Conservation (phyloP, 345 rosid genomes). For the Raphanus sativus region DNA sequence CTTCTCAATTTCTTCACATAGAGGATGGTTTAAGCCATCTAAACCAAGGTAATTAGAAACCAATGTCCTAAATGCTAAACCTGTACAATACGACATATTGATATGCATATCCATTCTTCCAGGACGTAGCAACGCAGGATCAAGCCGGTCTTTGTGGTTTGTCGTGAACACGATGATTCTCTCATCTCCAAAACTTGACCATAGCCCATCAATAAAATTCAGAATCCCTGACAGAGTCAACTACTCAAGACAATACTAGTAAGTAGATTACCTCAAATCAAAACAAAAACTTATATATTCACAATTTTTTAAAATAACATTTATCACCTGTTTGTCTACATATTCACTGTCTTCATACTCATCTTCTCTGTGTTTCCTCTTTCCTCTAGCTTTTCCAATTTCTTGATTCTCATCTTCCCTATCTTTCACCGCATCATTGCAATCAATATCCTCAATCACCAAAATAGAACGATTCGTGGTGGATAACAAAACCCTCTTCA, state of each 20-base stretch:
- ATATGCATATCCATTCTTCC: conserved; percentile 53
- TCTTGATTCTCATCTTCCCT: conserved; percentile 20
- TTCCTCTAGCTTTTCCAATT: background rate
- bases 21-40: conserved; percentile 30
- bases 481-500: conserved; percentile 45
- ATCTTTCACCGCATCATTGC: conserved; percentile 34
- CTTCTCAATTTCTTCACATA: conserved; percentile 36
- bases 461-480: conserved; percentile 52
- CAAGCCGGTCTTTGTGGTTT: conserved; percentile 37
- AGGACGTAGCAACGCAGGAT: conserved; percentile 41
- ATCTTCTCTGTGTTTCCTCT: background rate
- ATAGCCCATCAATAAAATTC: conserved; percentile 42
- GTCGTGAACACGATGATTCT: conserved; percentile 41
- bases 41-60: conserved; percentile 45
- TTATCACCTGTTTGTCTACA: background rate
- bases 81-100: conserved; percentile 42
- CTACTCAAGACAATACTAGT: background rate
- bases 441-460: conserved; percentile 63
- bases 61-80: conserved; percentile 42
- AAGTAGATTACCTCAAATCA: background rate
- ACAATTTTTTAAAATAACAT: background rate
- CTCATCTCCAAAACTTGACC: conserved; percentile 43
- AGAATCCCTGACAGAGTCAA: conserved; percentile 38
- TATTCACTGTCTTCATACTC: background rate
- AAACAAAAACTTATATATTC: background rate